Evolutionary conservation across 495 filamentous ascomycete genomes (phyloP).

Genomic region (Penicilliopsis zonata): DNA sequence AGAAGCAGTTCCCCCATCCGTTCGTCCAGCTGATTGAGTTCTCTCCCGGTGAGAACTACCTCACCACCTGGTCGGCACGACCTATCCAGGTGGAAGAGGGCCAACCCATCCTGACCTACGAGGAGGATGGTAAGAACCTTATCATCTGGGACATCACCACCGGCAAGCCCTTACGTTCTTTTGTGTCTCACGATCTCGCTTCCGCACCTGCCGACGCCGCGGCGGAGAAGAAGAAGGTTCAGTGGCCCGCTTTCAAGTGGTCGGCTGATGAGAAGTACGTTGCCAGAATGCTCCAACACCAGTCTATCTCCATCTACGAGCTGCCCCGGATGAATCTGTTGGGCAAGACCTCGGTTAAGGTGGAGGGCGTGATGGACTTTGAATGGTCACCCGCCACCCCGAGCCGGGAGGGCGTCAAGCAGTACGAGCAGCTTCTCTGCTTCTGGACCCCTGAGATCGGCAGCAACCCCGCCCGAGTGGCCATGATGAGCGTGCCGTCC

Average conservation of each 20-base stretch:
- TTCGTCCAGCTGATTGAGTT: constrained; percentile 93
- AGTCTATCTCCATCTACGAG: constrained; percentile 90
- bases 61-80: constrained; percentile 91
- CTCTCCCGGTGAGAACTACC: constrained; percentile 82
- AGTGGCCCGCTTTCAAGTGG: constrained; percentile 99
- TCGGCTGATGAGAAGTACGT: constrained; percentile 95
- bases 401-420: constrained; percentile 66
- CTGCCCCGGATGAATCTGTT: constrained; percentile 83
- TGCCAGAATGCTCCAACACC: constrained; percentile 75
- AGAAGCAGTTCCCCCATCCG: constrained; percentile 87
- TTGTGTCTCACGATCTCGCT: constrained; percentile 68
- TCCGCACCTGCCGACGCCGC: constrained; percentile 46
- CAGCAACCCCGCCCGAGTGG: constrained; percentile 95
- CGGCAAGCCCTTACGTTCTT: constrained; percentile 79
- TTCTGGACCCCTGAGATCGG: constrained; percentile 99
- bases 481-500: constrained; percentile 87
- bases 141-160: constrained; percentile 96
- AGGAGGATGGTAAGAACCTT: constrained; percentile 98
- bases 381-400: constrained; percentile 87
- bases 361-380: constrained; percentile 94
- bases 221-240: constrained; percentile 78
- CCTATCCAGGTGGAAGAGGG: constrained; percentile 87
- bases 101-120: constrained; percentile 58
- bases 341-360: constrained; percentile 80
- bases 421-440: constrained; percentile 88